Evolutionary conservation across 441 rosid genomes (phyloP), one percentile per base, ranked within the genome.

Genomic region (Lepidium campestre): DNA sequence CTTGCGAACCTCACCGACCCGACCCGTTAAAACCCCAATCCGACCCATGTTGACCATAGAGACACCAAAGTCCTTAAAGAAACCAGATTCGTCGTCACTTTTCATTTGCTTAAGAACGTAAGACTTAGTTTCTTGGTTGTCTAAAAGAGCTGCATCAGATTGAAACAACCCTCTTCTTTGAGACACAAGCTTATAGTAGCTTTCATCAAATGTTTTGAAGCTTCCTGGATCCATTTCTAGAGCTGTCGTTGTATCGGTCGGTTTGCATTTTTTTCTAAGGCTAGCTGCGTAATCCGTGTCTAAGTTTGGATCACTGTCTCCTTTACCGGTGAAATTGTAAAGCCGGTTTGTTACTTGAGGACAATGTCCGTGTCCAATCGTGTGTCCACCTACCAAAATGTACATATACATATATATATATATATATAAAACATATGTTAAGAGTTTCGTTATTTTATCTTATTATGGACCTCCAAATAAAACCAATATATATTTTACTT

Each of bases 271-370:
- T 6, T 42, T 59, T 58, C 81, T 89, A n/a, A 82, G 70, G 31
- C 54, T 68, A 1, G 35, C 42, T 0, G 88, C 83, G 8, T 82
- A 81, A n/a, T 67, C 18, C 0, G 78, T 7, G 73, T 80, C 54
- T 48, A 86, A 62, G 0, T 77, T 67, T 0, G 88, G 89, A 47
- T 86, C 88, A 37, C 83, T 77, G 60, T 80, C 81, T 31, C 87
- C 90, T 53, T 15, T 78, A 5, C 86, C 84, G 3, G 85, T 81
- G 79, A 89, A 86, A 67, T 83, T 89, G 86, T 85, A 86, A 12
- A 86, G 85, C 45, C 87, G 66, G 57, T 61, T 55, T 55, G 73
- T 55, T 57, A 85, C 83, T 4, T 47, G 15, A 17, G 66, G 72
- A 74, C 90, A 75, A 61, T 83, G 83, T 4, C 82, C 84, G n/a